Base-by-base conservation (phyloP, 1,284 basidiomycete genomes). In the Crepidotus sp. region DNA sequence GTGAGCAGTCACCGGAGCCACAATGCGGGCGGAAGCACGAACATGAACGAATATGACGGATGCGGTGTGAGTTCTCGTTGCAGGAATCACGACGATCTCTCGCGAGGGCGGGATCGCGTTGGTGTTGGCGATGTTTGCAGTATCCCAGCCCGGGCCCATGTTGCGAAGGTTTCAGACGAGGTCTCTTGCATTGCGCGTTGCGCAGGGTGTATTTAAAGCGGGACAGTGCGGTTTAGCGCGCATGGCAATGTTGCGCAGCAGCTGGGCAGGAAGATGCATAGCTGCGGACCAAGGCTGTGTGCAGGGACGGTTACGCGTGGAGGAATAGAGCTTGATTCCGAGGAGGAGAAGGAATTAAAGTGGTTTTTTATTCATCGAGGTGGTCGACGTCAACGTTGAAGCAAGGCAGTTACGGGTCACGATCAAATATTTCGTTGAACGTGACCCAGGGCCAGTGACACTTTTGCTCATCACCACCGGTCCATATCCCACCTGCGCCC, bases 11-110 rank as follows among this genome's bases (percentile, higher is more conserved):
- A 2, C 18, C 15, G 4, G 19, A 4, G 6, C 14, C 11, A 1
- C 6, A 24, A 25, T 13, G 10, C 9, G 35, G 21, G 11, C 9
- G 22, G 31, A 22, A 29, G 30, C 3, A 19, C 44, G 21, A 30
- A 49, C 52, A 25, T 55, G 54, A 15, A 55, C 35, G 34, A 55
- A 51, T 25, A 55, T 54, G 29, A 55, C 49, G 4, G 54, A 52
- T 21, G 54, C 54, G 21, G 54, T 55, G 41, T 55, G 54, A 7
- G 21, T 17, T 29, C 41, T 13, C 17, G 24, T 45, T 8, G 49
- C 41, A 35, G 46, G 39, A 33, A 51, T 51, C n/a, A 51, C 39
- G 6, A 44, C 36, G 3, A 39, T 25, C 21, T 44, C 25, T 27
- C 40, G 45, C 7, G 22, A 13, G 4, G 46, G 15, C 3, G 38